Evolutionary conservation across 1,284 basidiomycete genomes (phyloP), one percentile per base, ranked within the genome.

Genomic region (Kalmanozyma brasiliensis): DNA sequence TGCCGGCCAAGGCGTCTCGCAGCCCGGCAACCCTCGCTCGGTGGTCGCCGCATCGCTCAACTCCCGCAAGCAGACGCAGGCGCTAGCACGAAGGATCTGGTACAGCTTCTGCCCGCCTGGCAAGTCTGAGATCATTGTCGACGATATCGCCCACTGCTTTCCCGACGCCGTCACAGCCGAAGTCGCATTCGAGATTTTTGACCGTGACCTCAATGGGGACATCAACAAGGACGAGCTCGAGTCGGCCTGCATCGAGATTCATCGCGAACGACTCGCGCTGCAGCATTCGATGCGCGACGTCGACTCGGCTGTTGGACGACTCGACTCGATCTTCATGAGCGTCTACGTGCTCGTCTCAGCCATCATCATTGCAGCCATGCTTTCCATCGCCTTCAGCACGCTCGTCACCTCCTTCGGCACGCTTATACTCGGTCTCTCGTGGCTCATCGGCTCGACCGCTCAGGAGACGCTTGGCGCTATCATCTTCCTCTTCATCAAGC

Each of bases 271-370:
- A 64, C 83, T 93, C 35, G 89, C 90, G 7, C 87, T 96, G 51
- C 89, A 92, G 67, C 89, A 90, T 75, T 92, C 90, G 11, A 93
- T 97, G 92, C 87, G 89, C 35, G 93, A 95, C 82, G 85, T 95
- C 49, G 93, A 96, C 82, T 92, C 91, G 59, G 93, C 75, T 14
- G 75, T 77, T 1, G 89, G 90, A 73, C 90, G 91, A 60, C 70
- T 73, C 37, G 58, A 74, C 55, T 82, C 83, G 48, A 85, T 85
- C 64, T 84, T 85, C 73, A 82, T 84, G 80, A 82, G 82, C 49
- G 64, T 85, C 44, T 85, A 84, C 42, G 83, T 89, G 29, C 83
- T 91, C 56, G 86, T 92, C 43, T 88, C 88, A 24, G 84, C 87
- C 44, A 83, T 93, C 45, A 89, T 94, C 75, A 86, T 74, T 41